Percentiles rank a stretch among this genome's conserved stretches.
phyloP scores from a whole-genome alignment of 2,329 filamentous ascomycete genomes.

The Cytospora piceae region DNA sequence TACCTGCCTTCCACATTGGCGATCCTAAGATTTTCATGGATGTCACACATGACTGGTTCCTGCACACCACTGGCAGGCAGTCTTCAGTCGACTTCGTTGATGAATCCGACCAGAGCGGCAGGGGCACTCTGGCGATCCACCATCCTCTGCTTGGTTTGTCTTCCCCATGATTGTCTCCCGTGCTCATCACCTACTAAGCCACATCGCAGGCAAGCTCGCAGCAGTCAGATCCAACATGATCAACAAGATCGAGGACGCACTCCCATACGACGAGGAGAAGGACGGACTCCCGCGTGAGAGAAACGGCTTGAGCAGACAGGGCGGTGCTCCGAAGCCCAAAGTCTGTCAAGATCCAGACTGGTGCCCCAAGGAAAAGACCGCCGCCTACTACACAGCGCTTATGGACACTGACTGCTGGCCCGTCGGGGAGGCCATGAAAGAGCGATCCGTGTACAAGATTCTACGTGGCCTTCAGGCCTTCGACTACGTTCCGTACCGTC shows the following conservation, averaged over 20 bases:
- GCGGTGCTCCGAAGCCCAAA: background rate
- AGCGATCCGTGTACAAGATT: background rate
- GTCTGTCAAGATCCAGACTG: background rate
- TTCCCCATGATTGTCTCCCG: background rate
- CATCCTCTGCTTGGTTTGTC: slow-evolving; percentile 11
- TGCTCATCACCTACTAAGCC: background rate
- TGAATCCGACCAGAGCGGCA: background rate
- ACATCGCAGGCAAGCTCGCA: slow-evolving; percentile 4
- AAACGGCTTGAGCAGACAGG: background rate
- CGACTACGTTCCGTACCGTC: slow-evolving; percentile 1
- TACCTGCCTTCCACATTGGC: slow-evolving; percentile 13
- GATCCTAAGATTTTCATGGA: slow-evolving; percentile 5
- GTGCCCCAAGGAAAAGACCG: slow-evolving; percentile 8
- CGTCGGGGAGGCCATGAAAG: background rate
- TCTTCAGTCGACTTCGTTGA: background rate
- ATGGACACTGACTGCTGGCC: background rate
- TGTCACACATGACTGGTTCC: background rate
- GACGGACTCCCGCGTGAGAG: slow-evolving; percentile 3
- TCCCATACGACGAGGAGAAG: slow-evolving; percentile 5
- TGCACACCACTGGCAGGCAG: slow-evolving; percentile 4
- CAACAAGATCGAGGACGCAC: slow-evolving; percentile 1
- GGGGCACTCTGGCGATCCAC: background rate
- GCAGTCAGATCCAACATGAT: slow-evolving; percentile 6
- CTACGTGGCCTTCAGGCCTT: background rate
- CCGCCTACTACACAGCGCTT: background rate